Conservation (phyloP, 495 filamentous ascomycete species). For the Penicillium cinerascens region DNA sequence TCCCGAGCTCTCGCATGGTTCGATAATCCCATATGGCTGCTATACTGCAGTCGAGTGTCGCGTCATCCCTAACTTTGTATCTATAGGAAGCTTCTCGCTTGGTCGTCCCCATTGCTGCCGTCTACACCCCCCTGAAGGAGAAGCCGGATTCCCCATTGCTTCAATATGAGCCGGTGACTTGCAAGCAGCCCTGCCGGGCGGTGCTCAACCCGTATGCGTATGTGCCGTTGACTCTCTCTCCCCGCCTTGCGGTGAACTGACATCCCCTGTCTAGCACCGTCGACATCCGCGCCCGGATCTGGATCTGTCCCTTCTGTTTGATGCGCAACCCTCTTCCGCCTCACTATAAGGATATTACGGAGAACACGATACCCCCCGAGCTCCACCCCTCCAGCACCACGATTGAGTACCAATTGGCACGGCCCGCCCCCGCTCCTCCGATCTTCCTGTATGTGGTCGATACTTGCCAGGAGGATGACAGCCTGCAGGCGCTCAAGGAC, state of each 20-base stretch:
- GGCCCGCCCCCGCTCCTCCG: constrained; percentile 88
- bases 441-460: constrained; percentile 98
- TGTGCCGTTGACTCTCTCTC: constrained; percentile 19
- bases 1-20: constrained; percentile 97
- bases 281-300: constrained; percentile 88
- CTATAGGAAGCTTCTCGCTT: constrained; percentile 89
- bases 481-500: constrained; percentile 91
- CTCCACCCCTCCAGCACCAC: constrained; percentile 91
- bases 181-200: constrained; percentile 93
- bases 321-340: constrained; percentile 91
- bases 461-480: constrained; percentile 98
- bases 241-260: constrained; percentile 19
- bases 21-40: constrained; percentile 21
- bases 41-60: constrained; percentile 6
- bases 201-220: constrained; percentile 98
- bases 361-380: constrained; percentile 91
- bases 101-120: constrained; percentile 93
- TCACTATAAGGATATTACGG: constrained; percentile 98
- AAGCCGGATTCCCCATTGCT: constrained; percentile 84
- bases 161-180: constrained; percentile 95
- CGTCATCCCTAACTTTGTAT: constrained; percentile 24
- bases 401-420: constrained; percentile 92
- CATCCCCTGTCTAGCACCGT: constrained; percentile 64
- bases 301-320: constrained; percentile 98
- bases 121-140: constrained; percentile 96